Base-by-base conservation (phyloP, 805 yeast species). In the Cyberlindnera veronae region DNA sequence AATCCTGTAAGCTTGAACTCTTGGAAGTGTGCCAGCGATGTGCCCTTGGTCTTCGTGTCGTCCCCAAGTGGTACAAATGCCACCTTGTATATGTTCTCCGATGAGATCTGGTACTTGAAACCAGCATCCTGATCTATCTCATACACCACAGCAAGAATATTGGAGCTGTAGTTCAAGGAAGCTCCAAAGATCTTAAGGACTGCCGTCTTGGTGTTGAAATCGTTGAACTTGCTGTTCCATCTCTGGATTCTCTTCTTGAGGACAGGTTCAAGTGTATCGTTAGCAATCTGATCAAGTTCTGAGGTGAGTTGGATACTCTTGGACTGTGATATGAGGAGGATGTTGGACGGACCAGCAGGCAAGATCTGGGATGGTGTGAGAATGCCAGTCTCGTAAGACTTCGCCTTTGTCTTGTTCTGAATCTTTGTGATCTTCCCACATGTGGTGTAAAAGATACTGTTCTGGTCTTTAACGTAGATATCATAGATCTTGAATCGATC, bases 211-310 rank as follows among this genome's bases (percentile, higher is more conserved):
- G 55, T 50, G 27, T 49, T 48, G 37, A 49, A 55, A 34, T 54
- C 58, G 36, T 57, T 54, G 41, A 36, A 52, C 12, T 38, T 39
- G 2, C 44, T 20, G 22, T 54, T 55, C 60, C 58, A 57, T 19
- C 31, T 44, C 11, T 38, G 34, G 4, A 55, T 16, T 10, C 48
- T 33, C 16, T 42, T 52, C 18, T 32, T 32, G 1, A 51, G 9
- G 2, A 44, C 24, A 4, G 55, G 48, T 13, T 41, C 44, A 2
- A 38, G 33, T 7, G 46, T 39, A 21, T 55, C 56, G 12, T 29
- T 17, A 1, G 35, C 18, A 0, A 40, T 6, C 2, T 27, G 27
- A n/a, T 46, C 31, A 2, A 38, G 31, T 0, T 30, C 12, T 2
- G 29, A 4, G 26, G 41, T 29, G 2, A 54, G 9, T 22, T 45